Evolutionary conservation across 208 protist genomes (phyloP).

Genomic region (Acanthamoeba sp.): DNA sequence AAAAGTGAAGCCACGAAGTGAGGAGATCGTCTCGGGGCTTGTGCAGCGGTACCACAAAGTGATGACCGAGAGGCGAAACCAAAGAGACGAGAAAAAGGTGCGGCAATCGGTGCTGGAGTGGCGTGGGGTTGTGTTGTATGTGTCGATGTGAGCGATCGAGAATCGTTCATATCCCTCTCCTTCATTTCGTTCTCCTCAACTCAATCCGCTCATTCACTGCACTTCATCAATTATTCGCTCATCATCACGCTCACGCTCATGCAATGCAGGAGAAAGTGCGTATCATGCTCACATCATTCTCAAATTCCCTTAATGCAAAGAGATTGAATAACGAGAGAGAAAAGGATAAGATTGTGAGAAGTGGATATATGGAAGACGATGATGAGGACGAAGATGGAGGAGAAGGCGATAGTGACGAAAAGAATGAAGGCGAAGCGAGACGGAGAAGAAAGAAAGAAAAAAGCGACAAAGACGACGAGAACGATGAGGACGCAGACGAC

Average conservation of each 20-base stretch:
- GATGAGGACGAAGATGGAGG: not conserved
- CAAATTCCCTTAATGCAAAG: not conserved
- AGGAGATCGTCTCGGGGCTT: not conserved
- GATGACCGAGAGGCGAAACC: not conserved
- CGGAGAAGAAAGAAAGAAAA: not conserved
- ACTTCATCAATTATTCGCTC: not conserved
- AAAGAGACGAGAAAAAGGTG: slow-evolving; percentile 23
- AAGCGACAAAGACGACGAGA: not conserved
- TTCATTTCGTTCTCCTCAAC: not conserved
- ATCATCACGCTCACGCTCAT: not conserved
- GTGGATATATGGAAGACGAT: not conserved
- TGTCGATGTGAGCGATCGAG: too few relatives aligned
- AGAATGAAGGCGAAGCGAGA: not conserved
- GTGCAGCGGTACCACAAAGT: not conserved
- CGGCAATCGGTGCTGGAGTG: not conserved
- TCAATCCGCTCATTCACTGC: not conserved
- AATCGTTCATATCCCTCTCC: too few relatives aligned
- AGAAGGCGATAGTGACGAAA: not conserved
- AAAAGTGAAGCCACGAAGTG: not conserved
- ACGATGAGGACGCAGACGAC: not conserved
- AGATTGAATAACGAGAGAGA: not conserved
- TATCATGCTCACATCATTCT: not conserved
- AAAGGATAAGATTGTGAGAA: not conserved
- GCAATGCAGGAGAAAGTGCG: slow-evolving; percentile 3
- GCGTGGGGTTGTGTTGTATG: not conserved